A percentile compares a stretch with the other conserved stretches of the same genome.
phyloP scores from a whole-genome alignment of 345 rosid genomes.

The Aegle marmelos region DNA sequence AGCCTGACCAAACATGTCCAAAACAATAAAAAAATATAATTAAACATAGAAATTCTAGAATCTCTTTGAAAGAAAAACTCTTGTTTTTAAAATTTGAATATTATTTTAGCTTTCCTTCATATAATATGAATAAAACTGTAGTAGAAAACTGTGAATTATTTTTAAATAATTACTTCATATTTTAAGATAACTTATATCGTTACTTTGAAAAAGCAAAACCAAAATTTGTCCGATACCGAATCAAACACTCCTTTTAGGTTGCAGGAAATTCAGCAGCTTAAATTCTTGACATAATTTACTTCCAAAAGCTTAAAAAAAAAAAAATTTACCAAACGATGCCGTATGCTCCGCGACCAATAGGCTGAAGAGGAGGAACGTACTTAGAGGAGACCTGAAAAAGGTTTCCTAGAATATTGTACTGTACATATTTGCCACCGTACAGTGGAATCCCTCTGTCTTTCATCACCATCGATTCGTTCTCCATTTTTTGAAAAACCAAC shows the following conservation, averaged over 20 bases:
- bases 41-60: not conserved
- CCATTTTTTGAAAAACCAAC: constrained; percentile 22
- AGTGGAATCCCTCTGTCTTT: constrained; percentile 25
- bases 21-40: not conserved
- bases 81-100: not conserved
- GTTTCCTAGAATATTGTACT: constrained; percentile 65
- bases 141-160: not conserved
- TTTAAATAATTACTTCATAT: not conserved
- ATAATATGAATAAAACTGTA: no score
- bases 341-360: constrained; percentile 84
- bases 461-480: constrained; percentile 29
- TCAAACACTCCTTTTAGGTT: not conserved
- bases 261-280: not conserved
- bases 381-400: constrained; percentile 64
- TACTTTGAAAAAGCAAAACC: not conserved
- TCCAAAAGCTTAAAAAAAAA: not conserved
- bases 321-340: constrained; percentile 75
- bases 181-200: not conserved
- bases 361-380: constrained; percentile 79
- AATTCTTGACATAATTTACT: not conserved
- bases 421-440: constrained; percentile 49
- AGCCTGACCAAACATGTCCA: not conserved
- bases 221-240: not conserved
- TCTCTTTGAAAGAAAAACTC: not conserved
- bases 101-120: not conserved